Evolutionary conservation across 164 flowering plant species (phyloP), one percentile per base, ranked within the genome.

Genomic region (Euptelea pleiosperma): DNA sequence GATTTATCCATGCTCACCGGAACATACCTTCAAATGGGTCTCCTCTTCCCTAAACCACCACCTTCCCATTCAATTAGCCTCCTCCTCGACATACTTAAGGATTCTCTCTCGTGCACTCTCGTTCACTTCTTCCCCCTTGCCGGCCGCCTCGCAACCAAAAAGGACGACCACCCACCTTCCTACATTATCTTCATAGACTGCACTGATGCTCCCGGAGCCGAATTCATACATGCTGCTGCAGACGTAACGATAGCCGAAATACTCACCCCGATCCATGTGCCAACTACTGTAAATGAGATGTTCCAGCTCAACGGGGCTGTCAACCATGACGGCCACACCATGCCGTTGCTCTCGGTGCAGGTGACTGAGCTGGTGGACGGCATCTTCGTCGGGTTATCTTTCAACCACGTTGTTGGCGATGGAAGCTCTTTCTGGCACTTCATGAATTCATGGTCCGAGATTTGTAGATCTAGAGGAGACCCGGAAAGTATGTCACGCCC

Each of bases 361-460:
- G 77, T 78, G 10, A 82, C 82, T 0, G 77, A 82, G 51, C 56
- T 79, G 2, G 18, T 64, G 0, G 83, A 82, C 46, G 86, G 83
- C 8, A 35, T 79, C n/a, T 82, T 79, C 64, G 58, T 82, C 0
- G 83, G 80, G 3, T 71, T 74, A 40, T 73, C 82, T 16, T 28
- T 79, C 31, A 79, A 79, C 58, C 82, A 82, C 43, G 25, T 8
- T n/a, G 9, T 76, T 1, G 80, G 29, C 0, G 82, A 82, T 57
- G 87, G 82, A 0, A 73, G 75, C 14, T 71, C 84, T 9, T 79
- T 51, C 65, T 82, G 82, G 87, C 60, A 77, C 58, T 79, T 82
- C 74, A 63, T 79, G 57, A 82, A 77, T 22, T 3, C 73, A 0
- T 77, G 73, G 76, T 71, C 87, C 15, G 77, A 82, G 60, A 64